Conservation (phyloP, 2,329 filamentous ascomycete genomes). For the Arachnomyces sp. region DNA sequence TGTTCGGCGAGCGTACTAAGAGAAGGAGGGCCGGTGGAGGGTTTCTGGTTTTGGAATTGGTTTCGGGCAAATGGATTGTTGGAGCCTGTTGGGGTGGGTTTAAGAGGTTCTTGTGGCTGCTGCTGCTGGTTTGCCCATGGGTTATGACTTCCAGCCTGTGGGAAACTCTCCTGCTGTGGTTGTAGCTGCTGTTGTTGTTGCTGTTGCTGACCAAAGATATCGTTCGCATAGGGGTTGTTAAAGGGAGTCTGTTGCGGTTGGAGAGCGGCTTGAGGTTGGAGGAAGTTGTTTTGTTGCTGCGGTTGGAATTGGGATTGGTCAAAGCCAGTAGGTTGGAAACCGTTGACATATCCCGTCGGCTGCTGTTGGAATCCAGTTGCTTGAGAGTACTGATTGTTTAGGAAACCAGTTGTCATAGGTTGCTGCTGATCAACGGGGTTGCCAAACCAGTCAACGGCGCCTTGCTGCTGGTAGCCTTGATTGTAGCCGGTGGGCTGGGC, state of each 20-base stretch:
- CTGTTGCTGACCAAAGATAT: slow-evolving; percentile 43
- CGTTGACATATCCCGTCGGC: slow-evolving; percentile 59
- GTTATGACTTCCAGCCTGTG: slow-evolving; percentile 81
- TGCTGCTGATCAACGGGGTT: slow-evolving; percentile 80
- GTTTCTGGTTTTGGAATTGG: slow-evolving; percentile 51
- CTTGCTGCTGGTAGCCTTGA: slow-evolving; percentile 95
- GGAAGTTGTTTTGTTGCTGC: slow-evolving; percentile 32
- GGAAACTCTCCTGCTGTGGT: slow-evolving; percentile 49
- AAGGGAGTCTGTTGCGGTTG: slow-evolving; percentile 55
- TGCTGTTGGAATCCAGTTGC: slow-evolving; percentile 61
- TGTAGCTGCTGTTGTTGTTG: slow-evolving; percentile 38
- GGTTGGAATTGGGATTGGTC: slow-evolving; percentile 47
- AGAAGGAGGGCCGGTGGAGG: slow-evolving; percentile 54
- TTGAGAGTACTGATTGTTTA: slow-evolving; percentile 64
- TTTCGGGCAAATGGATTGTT: slow-evolving; percentile 91
- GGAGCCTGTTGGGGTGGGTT: slow-evolving; percentile 82
- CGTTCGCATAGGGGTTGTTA: slow-evolving; percentile 49
- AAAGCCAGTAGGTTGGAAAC: slow-evolving; percentile 63
- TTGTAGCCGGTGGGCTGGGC: slow-evolving; percentile 84
- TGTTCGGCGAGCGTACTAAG: slow-evolving; percentile 75
- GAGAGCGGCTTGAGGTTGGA: slow-evolving; percentile 38
- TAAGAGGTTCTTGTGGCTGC: slow-evolving; percentile 53
- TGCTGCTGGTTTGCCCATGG: slow-evolving; percentile 68
- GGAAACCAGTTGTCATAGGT: slow-evolving; percentile 58
- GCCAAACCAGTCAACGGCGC: slow-evolving; percentile 92